Evolutionary conservation across 441 rosid species (phyloP).

Genomic region (Erodium texanum): DNA sequence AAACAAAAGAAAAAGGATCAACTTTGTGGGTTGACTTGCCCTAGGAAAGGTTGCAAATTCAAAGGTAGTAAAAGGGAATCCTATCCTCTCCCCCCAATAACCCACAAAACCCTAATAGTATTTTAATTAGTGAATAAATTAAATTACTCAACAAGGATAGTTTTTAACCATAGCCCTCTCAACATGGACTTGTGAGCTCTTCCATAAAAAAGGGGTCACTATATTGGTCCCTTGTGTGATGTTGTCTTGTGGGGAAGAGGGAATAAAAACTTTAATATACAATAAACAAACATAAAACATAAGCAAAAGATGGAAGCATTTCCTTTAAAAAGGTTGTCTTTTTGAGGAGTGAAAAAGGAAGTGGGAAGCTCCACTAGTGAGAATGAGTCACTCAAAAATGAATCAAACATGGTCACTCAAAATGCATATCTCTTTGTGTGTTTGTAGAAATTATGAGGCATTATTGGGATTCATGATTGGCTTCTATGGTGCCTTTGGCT

Average conservation of each 20-base stretch:
- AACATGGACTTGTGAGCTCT: constrained; percentile 25
- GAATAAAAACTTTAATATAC: constrained; percentile 17
- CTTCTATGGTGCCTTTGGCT: neutral
- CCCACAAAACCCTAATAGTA: too few relatives aligned
- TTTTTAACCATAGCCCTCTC: constrained; percentile 22
- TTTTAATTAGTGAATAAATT: too few relatives aligned
- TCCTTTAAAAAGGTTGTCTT: constrained; percentile 26
- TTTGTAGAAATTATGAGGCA: neutral
- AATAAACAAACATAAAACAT: too few relatives aligned
- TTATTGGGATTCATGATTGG: neutral
- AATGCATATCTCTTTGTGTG: neutral
- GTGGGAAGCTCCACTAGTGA: constrained; percentile 42
- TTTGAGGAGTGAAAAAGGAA: neutral
- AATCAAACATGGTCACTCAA: neutral
- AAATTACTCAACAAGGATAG: too few relatives aligned
- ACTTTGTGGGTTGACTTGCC: too few relatives aligned
- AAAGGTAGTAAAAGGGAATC: too few relatives aligned
- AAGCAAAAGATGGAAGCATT: constrained; percentile 11
- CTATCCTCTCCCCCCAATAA: too few relatives aligned
- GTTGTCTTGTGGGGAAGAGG: constrained; percentile 40
- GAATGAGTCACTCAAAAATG: neutral
- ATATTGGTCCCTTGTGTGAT: constrained; percentile 36
- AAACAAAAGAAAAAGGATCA: too few relatives aligned
- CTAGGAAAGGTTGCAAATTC: too few relatives aligned
- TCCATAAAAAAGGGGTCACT: constrained; percentile 15